Evolutionary conservation across 2,329 filamentous ascomycete genomes (phyloP).

Genomic region (Fusarium dimerum): DNA sequence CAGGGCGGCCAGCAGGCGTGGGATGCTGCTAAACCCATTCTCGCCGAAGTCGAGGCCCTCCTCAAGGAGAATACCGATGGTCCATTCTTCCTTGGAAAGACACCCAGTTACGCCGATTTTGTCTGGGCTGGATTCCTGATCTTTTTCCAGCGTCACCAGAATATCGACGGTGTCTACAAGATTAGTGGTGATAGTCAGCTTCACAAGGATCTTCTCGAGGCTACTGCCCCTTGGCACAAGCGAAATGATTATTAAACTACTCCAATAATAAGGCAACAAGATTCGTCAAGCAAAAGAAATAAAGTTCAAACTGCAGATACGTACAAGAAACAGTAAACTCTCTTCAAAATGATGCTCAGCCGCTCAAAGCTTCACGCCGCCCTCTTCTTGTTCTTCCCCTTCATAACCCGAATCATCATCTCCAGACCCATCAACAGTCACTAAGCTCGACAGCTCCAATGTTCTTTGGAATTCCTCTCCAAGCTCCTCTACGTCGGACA

Average conservation of each 20-base stretch:
- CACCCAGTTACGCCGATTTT: slow-evolving; percentile 59
- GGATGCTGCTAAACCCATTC: slow-evolving; percentile 40
- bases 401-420: slow-evolving; percentile 3
- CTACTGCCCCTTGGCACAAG: slow-evolving; percentile 41
- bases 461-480: slow-evolving; percentile 7
- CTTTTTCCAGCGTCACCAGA: slow-evolving; percentile 38
- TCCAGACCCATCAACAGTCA: neutral
- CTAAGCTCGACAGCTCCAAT: slow-evolving; percentile 6
- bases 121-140: slow-evolving; percentile 52
- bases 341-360: neutral
- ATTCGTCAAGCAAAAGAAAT: neutral
- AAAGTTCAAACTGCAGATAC: neutral
- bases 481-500: slow-evolving; percentile 16
- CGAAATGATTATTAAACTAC: slow-evolving; percentile 37
- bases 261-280: neutral
- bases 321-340: neutral
- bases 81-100: slow-evolving; percentile 61
- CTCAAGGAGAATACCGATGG: slow-evolving; percentile 58
- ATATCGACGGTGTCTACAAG: slow-evolving; percentile 38
- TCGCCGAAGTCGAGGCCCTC: slow-evolving; percentile 43
- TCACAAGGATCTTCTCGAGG: slow-evolving; percentile 44
- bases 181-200: slow-evolving; percentile 38
- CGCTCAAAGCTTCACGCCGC: slow-evolving; percentile 6
- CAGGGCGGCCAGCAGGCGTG: slow-evolving; percentile 53
- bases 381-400: slow-evolving; percentile 20